Evolutionary conservation across 345 rosid genomes (phyloP).

Genomic region (Gossypium raimondii): DNA sequence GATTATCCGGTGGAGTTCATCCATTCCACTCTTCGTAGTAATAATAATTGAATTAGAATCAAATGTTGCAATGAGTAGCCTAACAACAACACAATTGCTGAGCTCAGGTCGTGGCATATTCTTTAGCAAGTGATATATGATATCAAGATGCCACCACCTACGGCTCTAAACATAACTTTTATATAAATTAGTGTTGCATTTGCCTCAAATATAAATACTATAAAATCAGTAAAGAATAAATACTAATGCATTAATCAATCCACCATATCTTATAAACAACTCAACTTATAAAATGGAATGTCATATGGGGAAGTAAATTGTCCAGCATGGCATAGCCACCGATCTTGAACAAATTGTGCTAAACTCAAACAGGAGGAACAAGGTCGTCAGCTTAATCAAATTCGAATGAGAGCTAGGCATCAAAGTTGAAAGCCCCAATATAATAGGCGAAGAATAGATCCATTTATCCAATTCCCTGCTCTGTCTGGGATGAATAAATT

Average conservation of each 20-base stretch:
- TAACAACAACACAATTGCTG: constrained; percentile 3
- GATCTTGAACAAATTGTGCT: not conserved
- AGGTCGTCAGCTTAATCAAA: not conserved
- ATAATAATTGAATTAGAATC: not conserved
- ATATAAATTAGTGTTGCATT: too few relatives aligned
- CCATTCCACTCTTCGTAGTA: not conserved
- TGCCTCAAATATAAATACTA: too few relatives aligned
- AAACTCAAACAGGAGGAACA: not conserved
- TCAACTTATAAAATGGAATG: too few relatives aligned
- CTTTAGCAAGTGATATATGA: not conserved
- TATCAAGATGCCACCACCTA: not conserved
- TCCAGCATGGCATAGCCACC: not conserved
- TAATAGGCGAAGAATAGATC: not conserved
- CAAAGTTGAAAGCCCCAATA: not conserved
- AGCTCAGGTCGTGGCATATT: not conserved
- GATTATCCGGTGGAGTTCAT: not conserved
- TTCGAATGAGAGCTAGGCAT: not conserved
- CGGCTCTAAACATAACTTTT: too few relatives aligned
- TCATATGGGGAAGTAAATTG: too few relatives aligned
- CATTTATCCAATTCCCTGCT: constrained; percentile 11
- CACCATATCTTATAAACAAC: too few relatives aligned
- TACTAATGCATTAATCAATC: too few relatives aligned
- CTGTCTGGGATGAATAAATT: not conserved
- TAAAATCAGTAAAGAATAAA: too few relatives aligned
- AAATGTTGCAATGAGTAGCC: not conserved